Base-by-base conservation (phyloP, 2,329 filamentous ascomycete genomes). In the Alternaria ethzedia region DNA sequence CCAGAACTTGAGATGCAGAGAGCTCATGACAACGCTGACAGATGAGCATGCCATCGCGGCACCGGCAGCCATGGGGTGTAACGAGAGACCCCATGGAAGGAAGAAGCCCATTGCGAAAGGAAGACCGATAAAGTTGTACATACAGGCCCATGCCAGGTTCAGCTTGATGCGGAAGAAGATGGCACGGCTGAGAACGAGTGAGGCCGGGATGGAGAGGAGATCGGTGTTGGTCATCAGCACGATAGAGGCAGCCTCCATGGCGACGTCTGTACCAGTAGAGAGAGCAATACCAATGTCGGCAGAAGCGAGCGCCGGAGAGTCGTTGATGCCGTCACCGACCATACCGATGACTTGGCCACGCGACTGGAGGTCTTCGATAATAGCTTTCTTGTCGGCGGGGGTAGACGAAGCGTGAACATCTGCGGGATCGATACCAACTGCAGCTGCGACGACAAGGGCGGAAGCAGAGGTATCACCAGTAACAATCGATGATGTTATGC, bases 21-120 rank as follows among this genome's bases (percentile, higher is more conserved):
- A 93, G 78, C 90, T 94, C 6, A 90, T 84, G 0, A 98, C 95
- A 5, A 99, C 96, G 63, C 91, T 96, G 50, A 99, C 93, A 69
- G 91, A 95, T 61, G 91, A 96, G 68, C 87, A 89, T 2, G 94
- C 95, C 94, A 99, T 98, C 54, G 96, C 96, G 4, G 92, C 93
- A 20, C 94, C 94, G 1, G 96, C 96, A 54, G 94, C 94, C 90
- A 98, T 95, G 23, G 96, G 94, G 70, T 97, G 96, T 68, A 98
- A 84, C 73, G 94, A 90, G 64, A 92, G 88, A 30, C 95, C 96
- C 69, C 97, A 89, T 1, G 96, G 95, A 5, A 99, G 84, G 83
- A 98, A 96, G 72, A 98, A 83, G 23, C 96, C 96, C 96, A 98
- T 98, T 44, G 96, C 96, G 73, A 99, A 96, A 3, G 96, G 96